Base-by-base conservation (phyloP, 108 stramenopile genomes). In the Cyclotella atomus region DNA sequence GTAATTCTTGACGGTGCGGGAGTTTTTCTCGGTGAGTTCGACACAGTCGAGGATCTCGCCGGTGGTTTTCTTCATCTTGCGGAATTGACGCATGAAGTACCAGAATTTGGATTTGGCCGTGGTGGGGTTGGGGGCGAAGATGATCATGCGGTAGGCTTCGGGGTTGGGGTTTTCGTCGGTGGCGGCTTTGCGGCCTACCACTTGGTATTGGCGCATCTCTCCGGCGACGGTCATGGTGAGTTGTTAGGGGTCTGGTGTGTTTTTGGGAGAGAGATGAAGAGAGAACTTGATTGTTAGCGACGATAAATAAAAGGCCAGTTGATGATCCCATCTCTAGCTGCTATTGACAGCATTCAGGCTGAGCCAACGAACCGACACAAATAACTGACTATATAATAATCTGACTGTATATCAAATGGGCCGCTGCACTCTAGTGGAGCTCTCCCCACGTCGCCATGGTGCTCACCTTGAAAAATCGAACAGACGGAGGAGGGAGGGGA, bases 41-140 rank as follows among this genome's bases (percentile, higher is more conserved):
- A 96, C 94, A 65, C 92, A 86, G 81, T 98, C 97, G 45, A 99
- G 85, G 79, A 99, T 99, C 84, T 99, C 98, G 68, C 99, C 99
- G 17, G 99, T 99, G 76, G 98, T 97, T 95, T 97, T 98, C 96
- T 99, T 99, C 98, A 99, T 98, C 87, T 99, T 99, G 64, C 92
- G 90, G 92, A 98, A 98, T 91, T 99, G 98, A 76, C 98, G 99
- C 96, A 99, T 91, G 90, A 97, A 99, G 87, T 99, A 99, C 99
- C 99, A 99, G 94, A 98, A 99, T 83, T 98, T 97, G 45, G 97
- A 98, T 85, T 96, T 97, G 70, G 98, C 99, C 47, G 91, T 86
- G 41, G 92, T 95, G 29, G 94, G 78, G 85, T 98, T 99, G 52
- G 97, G 94, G 33, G 99, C 97, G 82, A 99, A 99, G 83, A 99